Percentiles rank a stretch among this genome's conserved stretches.
These are phyloP conservation scores for Russula earlei DNA, from an alignment of 768 basidiomycete genomes.

Conservation along the genomic window DNA sequence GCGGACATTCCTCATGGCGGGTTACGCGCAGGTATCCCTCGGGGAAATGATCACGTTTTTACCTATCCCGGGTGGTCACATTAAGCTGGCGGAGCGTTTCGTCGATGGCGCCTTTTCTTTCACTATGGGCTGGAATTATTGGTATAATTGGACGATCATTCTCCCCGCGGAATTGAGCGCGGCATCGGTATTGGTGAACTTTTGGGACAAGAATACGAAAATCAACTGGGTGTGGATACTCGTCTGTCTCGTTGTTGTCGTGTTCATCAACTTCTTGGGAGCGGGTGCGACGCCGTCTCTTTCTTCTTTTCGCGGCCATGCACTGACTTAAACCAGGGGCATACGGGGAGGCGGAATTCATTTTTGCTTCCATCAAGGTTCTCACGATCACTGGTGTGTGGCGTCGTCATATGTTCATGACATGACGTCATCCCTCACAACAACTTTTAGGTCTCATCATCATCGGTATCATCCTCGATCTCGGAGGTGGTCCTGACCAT, in stretches of 20 bases:
- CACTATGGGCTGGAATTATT: too few relatives aligned
- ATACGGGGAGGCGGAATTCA: constrained; percentile 41
- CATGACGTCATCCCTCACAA: too few relatives aligned
- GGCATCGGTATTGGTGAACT: constrained; percentile 37
- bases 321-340: constrained; percentile 23
- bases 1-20: too few relatives aligned
- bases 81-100: too few relatives aligned
- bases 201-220: constrained; percentile 29
- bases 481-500: constrained; percentile 47
- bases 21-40: too few relatives aligned
- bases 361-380: constrained; percentile 48
- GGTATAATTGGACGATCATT: too few relatives aligned
- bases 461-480: constrained; percentile 43
- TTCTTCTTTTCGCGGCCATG: background rate
- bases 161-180: too few relatives aligned
- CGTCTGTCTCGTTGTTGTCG: constrained; percentile 41
- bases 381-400: constrained; percentile 27
- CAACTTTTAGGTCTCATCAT: constrained; percentile 19
- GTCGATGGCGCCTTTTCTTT: too few relatives aligned
- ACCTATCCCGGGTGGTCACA: too few relatives aligned
- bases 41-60: too few relatives aligned
- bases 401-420: too few relatives aligned
- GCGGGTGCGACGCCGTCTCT: background rate
- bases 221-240: too few relatives aligned
- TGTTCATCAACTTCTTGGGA: constrained; percentile 23